Base-by-base conservation (phyloP, 352 stramenopile genomes). In the Globisporangium okanoganense region DNA sequence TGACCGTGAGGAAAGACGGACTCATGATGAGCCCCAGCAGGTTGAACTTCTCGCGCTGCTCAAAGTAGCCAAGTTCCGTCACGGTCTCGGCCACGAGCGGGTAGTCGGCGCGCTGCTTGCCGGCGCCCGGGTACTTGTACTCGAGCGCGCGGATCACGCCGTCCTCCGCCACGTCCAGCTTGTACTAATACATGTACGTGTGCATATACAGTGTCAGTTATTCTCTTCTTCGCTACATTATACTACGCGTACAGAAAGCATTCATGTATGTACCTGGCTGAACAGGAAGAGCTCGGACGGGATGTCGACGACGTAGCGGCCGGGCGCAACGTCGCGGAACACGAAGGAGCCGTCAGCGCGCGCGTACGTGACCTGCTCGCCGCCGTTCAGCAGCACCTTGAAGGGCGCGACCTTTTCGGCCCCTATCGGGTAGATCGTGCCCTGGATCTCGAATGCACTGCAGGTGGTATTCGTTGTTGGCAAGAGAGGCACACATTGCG, bases 1-100 rank as follows among this genome's bases (percentile, higher is more conserved):
- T 62, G 52, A 94, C 70, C 13, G 82, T 92, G 49, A 94, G 55
- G 76, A 94, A 94, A 9, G 85, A 94, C 57, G 85, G 85, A 61
- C 70, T 94, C 72, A 90, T 85, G 58, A 92, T 80, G 40, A 94
- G 56, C 2, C 76, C 70, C 33, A 94, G 41, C 25, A 92, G 58
- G 56, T 80, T 91, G 56, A 94, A 90, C 71, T 90, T 92, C 62
- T 94, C 85, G 47, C 85, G 82, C 66, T 90, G 65, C 60, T 92
- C 80, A 59, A 94, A 94, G 79, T 92, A 94, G 40, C 86, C 69
- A 43, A 94, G 71, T 58, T 88, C 66, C 36, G 80, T 86, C 35
- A 91, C 73, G 4, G 79, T 65, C 58, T 94, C 82, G 20, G 74
- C 76, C 20, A 65, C 66, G 8, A 94, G 73, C 5, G 85, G 85